Base-by-base conservation (phyloP, 2,329 filamentous ascomycete genomes). In the Drechslerella dactyloides region DNA sequence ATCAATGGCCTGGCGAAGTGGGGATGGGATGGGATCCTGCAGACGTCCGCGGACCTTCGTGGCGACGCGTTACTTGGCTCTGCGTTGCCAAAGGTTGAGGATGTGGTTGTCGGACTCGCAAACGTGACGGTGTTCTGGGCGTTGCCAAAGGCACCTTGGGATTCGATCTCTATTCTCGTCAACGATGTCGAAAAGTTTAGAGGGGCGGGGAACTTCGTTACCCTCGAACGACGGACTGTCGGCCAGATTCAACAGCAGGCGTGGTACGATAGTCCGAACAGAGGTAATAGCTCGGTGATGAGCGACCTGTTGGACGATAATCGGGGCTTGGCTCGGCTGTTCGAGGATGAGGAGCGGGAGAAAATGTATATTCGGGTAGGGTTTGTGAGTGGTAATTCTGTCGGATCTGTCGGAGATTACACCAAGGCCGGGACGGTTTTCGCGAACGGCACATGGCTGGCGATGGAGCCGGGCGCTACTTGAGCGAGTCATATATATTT, bases 1-100 rank as follows among this genome's bases (percentile, higher is more conserved):
- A 88, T 97, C 81, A 97, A 97, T 78, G 93, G 94, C 58, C 87
- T 96, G 69, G 93, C 93, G 2, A 85, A 93, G 48, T 97, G 94
- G 94, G 93, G 93, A 0, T 99, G 96, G 79, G 93, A 91, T 73
- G 85, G 89, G 0, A 86, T 99, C 52, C 84, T 99, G 15, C 89
- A 99, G 80, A 97, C 94, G 0, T 86, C 90, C 0, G 84, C 80
- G 0, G 87, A 87, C 0, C 81, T 99, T 23, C 87, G 87, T 60
- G 87, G 86, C n/a, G 87, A 89, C 74, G 86, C 85, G 0, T 85
- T 87, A 68, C 80, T 85, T 40, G 86, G 86, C 10, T 87, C 86
- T 0, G 80, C 85, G 0, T 82, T 94, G 0, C 91, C 83, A 0
- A 81, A 87, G 24, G 76, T 82, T 23, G 75, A 77, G 27, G 77